Conservation (phyloP, 306 rosid genomes). For the Quercus berberidifolia region DNA sequence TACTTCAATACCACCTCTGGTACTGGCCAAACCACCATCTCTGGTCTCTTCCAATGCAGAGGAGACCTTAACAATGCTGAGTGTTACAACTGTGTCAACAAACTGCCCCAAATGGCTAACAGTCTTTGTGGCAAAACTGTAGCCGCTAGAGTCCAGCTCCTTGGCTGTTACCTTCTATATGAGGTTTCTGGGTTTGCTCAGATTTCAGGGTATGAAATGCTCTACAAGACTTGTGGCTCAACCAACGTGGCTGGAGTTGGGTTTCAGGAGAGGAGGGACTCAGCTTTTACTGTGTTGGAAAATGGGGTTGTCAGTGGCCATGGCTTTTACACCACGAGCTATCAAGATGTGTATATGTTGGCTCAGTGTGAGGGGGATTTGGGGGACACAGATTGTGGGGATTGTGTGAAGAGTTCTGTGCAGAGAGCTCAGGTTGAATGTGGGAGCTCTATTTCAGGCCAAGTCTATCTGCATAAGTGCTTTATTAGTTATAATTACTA, state of each 20-base stretch:
- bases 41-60: slow-evolving; percentile 88
- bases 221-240: slow-evolving; percentile 71
- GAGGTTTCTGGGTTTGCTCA: slow-evolving; percentile 75
- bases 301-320: slow-evolving; percentile 79
- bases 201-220: slow-evolving; percentile 81
- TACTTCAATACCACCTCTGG: slow-evolving; percentile 74
- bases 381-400: slow-evolving; percentile 87
- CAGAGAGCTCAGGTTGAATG: slow-evolving; percentile 88
- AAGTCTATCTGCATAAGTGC: slow-evolving; percentile 81
- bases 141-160: slow-evolving; percentile 79
- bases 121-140: slow-evolving; percentile 68
- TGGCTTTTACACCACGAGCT: slow-evolving; percentile 78
- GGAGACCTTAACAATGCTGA: slow-evolving; percentile 75
- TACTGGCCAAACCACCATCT: slow-evolving; percentile 52
- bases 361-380: slow-evolving; percentile 92
- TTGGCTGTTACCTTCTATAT: slow-evolving; percentile 78
- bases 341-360: slow-evolving; percentile 65
- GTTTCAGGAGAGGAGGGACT: slow-evolving; percentile 74
- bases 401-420: slow-evolving; percentile 70
- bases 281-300: slow-evolving; percentile 67
- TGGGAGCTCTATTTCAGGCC: slow-evolving; percentile 80
- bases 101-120: slow-evolving; percentile 55
- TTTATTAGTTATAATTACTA: slow-evolving; percentile 77
- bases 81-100: slow-evolving; percentile 77
- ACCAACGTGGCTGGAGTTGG: slow-evolving; percentile 68